Evolutionary conservation across 129 eudicot genomes (phyloP), one percentile per base, ranked within the genome.

Genomic region (Apium graveolens): DNA sequence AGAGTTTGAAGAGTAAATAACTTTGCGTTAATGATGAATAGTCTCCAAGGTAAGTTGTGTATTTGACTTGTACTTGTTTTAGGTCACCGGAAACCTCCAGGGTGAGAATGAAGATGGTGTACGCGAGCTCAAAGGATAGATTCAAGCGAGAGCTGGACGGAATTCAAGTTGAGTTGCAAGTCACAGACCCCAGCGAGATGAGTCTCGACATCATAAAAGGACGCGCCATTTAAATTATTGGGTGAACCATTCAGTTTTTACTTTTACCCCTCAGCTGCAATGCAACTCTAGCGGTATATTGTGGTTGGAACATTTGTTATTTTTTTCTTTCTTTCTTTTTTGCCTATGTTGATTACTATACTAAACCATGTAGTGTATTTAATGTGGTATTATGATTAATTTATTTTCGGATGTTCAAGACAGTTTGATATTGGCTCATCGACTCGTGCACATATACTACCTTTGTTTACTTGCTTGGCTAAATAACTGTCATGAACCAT

Each of bases 81-180:
- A 66, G 72, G 72, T 66, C 72, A 66, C 72, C 72, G 9, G 72
- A 66, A 13, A 66, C 72, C 72, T 66, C 72, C 21, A 66, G 10
- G 72, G 72, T 66, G 72, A 32, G 72, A 66, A 66, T 29, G 39
- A 66, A 66, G 72, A 66, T 66, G 72, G 72, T 66, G 41, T 66
- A 66, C 13, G 72, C 72, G 11, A 66, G 72, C 41, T 66, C 72
- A 6, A 66, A 66, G 21, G 72, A 66, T 31, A 66, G 72, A 66
- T 66, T 66, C 24, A 66, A 66, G 72, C 2, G 72, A 31, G 72
- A 66, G 72, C 72, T 66, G 72, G 72, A 66, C 31, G 72, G 72
- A 66, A 66, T 66, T 32, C 72, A 66, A 66, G 72, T 66, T 31
- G 72, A 66, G 38, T 29, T 66, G 72, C 72, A 66, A 31, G 72